Evolutionary conservation across 306 rosid genomes (phyloP).

Genomic region (Pterocarpus santalinus): DNA sequence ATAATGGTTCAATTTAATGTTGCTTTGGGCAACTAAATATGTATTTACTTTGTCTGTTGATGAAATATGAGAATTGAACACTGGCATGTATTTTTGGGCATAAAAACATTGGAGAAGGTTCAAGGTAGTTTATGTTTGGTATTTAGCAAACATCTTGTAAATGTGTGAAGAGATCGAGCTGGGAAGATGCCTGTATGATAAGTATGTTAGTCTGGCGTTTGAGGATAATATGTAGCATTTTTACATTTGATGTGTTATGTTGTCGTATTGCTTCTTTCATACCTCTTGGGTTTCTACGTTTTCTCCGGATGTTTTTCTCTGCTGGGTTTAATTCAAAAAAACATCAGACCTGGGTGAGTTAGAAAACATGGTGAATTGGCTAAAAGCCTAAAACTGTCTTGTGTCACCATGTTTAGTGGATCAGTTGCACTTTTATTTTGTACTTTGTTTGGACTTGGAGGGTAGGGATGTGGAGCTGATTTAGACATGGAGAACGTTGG

Average conservation of each 20-base stretch:
- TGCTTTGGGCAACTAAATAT: too few species aligned
- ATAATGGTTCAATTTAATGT: background rate
- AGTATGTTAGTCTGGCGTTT: background rate
- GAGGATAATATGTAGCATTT: background rate
- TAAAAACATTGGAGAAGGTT: slow-evolving; percentile 4
- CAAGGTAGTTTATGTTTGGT: background rate
- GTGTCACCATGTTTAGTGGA: too few species aligned
- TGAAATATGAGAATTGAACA: slow-evolving; percentile 22
- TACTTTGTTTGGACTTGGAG: too few species aligned
- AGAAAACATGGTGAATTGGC: too few species aligned
- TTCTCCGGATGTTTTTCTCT: background rate
- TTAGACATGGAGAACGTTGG: too few species aligned
- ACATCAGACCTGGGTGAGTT: too few species aligned
- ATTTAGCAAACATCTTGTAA: background rate
- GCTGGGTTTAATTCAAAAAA: too few species aligned
- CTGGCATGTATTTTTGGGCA: background rate
- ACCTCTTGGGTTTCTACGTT: background rate
- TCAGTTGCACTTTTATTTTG: too few species aligned
- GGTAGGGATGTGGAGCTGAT: too few species aligned
- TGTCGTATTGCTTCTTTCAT: slow-evolving; percentile 21
- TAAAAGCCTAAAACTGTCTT: too few species aligned
- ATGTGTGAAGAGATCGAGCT: slow-evolving; percentile 13
- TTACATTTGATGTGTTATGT: slow-evolving; percentile 12
- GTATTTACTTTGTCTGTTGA: background rate
- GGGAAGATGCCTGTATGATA: background rate